Conservation (phyloP, 441 rosid species). For the Erodium texanum region DNA sequence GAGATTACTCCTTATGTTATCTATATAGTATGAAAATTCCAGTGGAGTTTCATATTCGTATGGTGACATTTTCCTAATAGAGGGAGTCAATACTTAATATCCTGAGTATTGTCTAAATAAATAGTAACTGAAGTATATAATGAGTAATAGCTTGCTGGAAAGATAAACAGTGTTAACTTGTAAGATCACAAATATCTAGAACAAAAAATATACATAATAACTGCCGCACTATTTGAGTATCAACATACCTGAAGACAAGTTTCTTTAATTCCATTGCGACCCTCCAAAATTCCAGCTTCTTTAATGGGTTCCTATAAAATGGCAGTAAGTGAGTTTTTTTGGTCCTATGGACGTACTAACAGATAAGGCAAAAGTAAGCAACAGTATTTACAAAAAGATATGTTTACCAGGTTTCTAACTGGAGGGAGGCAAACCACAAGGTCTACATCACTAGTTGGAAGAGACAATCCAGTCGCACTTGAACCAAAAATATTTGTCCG, state of each 20-base stretch:
- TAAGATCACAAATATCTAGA: slow-evolving; percentile 4
- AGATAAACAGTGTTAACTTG: slow-evolving; percentile 2
- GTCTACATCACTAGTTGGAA: slow-evolving; percentile 97
- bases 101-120: not conserved
- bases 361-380: slow-evolving; percentile 11
- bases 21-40: not conserved
- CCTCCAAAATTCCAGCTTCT: slow-evolving; percentile 99
- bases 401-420: slow-evolving; percentile 87
- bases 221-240: slow-evolving; percentile 7
- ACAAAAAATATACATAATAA: not conserved
- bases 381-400: slow-evolving; percentile 13
- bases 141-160: not conserved
- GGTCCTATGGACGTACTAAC: slow-evolving; percentile 15
- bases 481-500: slow-evolving; percentile 89
- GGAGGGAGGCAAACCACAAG: slow-evolving; percentile 98
- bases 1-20: not conserved
- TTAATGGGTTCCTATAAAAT: slow-evolving; percentile 82
- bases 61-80: not conserved
- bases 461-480: slow-evolving; percentile 89
- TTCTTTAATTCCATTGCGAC: slow-evolving; percentile 98
- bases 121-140: not conserved
- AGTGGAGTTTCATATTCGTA: not conserved
- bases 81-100: not conserved
- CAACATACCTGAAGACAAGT: slow-evolving; percentile 90
- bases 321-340: slow-evolving; percentile 27